Evolutionary conservation across 139 green algal species (phyloP).

Genomic region (Chlamydomonas applanata): DNA sequence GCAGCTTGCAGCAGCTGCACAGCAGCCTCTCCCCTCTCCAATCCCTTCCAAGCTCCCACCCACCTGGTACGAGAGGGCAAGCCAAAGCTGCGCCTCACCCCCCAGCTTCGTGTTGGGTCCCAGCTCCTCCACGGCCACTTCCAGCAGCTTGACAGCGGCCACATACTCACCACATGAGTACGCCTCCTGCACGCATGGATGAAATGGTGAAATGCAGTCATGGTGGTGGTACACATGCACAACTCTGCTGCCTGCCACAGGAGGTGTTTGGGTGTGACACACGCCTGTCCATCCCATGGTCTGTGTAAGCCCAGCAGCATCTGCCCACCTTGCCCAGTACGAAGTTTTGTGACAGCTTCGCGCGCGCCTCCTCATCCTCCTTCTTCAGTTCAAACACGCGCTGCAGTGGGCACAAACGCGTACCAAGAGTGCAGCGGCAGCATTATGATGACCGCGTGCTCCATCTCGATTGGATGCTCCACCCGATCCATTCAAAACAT

Average conservation of each 20-base stretch:
- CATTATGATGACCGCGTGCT: too few relatives aligned
- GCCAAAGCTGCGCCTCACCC: constrained; percentile 83
- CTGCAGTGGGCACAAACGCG: background rate
- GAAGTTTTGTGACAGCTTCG: constrained; percentile 28
- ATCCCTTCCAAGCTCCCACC: too few relatives aligned
- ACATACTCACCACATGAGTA: constrained; percentile 58
- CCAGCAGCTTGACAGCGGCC: constrained; percentile 44
- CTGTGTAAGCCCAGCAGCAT: background rate
- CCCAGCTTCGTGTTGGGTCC: constrained; percentile 57
- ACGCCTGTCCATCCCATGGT: too few relatives aligned
- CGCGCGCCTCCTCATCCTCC: constrained; percentile 38
- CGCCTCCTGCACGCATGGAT: constrained; percentile 41
- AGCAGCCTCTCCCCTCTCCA: too few relatives aligned
- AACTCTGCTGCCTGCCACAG: constrained; percentile 48
- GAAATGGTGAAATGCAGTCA: constrained; percentile 1
- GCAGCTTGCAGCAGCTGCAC: too few relatives aligned
- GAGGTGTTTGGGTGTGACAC: too few relatives aligned
- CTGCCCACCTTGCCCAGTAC: constrained; percentile 43
- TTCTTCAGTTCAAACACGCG: constrained; percentile 45
- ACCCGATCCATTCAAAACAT: too few relatives aligned
- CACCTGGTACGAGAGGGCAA: constrained; percentile 83
- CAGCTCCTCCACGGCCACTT: constrained; percentile 58
- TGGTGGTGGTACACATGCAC: constrained; percentile 1
- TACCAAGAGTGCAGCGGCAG: too few relatives aligned
- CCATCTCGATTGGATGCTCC: too few relatives aligned